phyloP scores from a whole-genome alignment of 345 rosid genomes.

The Cochlearia excelsa region DNA sequence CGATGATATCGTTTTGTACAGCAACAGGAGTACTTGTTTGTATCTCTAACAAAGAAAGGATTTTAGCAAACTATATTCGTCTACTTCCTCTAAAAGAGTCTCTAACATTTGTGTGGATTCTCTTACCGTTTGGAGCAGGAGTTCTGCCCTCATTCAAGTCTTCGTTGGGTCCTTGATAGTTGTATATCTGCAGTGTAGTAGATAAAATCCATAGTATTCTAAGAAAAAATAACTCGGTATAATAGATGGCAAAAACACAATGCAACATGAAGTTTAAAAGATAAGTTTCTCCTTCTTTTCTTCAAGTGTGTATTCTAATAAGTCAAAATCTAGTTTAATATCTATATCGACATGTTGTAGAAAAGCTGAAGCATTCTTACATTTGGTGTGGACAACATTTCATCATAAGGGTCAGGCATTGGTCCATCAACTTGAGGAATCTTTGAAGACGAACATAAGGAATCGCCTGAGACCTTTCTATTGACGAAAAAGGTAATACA shows the following conservation, averaged over 20 bases:
- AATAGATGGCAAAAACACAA: not conserved
- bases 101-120: conserved; percentile 6
- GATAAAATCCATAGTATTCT: too few relatives aligned
- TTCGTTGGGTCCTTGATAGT: conserved; percentile 84
- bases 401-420: conserved; percentile 89
- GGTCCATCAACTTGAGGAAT: conserved; percentile 96
- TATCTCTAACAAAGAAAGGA: conserved; percentile 45
- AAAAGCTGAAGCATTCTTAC: conserved; percentile 46
- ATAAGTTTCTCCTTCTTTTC: too few relatives aligned
- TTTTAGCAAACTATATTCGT: conserved; percentile 2
- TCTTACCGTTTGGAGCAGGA: conserved; percentile 82
- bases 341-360: not conserved
- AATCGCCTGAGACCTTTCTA: conserved; percentile 21
- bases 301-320: too few relatives aligned
- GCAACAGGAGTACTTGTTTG: conserved; percentile 71
- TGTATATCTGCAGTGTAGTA: conserved; percentile 63
- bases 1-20: conserved; percentile 55
- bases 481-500: conserved; percentile 2
- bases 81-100: conserved; percentile 7
- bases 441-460: conserved; percentile 38
- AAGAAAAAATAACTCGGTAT: too few relatives aligned
- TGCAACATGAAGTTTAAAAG: not conserved
- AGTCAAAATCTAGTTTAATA: too few relatives aligned
- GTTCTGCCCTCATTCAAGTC: conserved; percentile 84
- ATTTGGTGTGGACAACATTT: conserved; percentile 88